Conservation (phyloP, 108 stramenopile species). For the Fragilariopsis cylindrus region DNA sequence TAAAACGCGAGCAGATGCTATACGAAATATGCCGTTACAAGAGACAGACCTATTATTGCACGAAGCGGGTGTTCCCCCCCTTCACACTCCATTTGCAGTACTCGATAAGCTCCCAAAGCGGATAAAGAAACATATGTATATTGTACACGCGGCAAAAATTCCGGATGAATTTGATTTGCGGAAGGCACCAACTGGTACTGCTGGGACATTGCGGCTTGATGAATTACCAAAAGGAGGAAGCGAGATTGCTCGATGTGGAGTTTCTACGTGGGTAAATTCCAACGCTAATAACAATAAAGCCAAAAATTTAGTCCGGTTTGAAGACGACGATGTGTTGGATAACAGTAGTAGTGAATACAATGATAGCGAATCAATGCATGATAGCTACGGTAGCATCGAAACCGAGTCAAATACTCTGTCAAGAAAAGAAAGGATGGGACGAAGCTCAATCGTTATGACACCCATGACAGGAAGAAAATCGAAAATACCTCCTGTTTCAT, state of each 20-base stretch:
- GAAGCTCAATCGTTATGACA: conserved; percentile 21
- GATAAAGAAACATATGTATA: conserved; percentile 86
- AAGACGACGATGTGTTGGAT: conserved; percentile 34
- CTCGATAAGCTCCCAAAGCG: conserved; percentile 67
- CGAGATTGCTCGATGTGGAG: conserved; percentile 5
- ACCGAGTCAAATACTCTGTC: not conserved
- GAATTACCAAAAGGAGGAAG: conserved; percentile 32
- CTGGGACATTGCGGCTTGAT: conserved; percentile 81
- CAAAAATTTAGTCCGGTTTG: conserved; percentile 19
- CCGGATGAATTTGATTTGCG: conserved; percentile 68
- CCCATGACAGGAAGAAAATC: conserved; percentile 12
- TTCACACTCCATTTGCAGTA: conserved; percentile 90
- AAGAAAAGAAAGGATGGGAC: not conserved
- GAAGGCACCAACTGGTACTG: conserved; percentile 89
- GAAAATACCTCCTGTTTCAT: conserved; percentile 62
- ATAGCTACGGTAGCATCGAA: not conserved
- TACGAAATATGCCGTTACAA: conserved; percentile 84
- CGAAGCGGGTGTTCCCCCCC: conserved; percentile 92
- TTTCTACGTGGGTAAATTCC: conserved; percentile 26
- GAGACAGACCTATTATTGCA: conserved; percentile 87
- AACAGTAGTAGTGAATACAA: conserved; percentile 40
- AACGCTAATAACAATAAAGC: conserved; percentile 19
- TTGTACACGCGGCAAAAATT: conserved; percentile 89
- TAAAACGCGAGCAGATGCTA: conserved; percentile 72
- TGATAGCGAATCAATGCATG: conserved; percentile 20